phyloP scores from a whole-genome alignment of 2,329 filamentous ascomycete species.

The Botrytis squamosa region DNA sequence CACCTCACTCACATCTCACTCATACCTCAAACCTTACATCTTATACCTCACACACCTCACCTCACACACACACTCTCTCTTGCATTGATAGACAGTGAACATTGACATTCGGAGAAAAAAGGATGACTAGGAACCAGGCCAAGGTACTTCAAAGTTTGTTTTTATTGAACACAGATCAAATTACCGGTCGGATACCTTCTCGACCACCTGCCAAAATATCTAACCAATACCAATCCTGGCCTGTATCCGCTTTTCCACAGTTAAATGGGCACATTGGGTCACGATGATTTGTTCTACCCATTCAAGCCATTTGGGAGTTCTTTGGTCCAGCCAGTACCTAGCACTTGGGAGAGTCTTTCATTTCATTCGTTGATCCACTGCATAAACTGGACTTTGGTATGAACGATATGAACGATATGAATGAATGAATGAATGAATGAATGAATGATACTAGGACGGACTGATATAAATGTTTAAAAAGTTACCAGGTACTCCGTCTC shows the following conservation, averaged over 20 bases:
- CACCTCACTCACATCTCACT: neutral
- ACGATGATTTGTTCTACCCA: conserved; percentile 1
- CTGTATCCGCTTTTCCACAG: neutral
- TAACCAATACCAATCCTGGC: neutral
- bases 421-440: neutral
- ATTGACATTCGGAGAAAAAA: neutral
- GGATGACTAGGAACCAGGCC: neutral
- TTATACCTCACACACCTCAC: neutral
- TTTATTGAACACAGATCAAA: conserved; percentile 16
- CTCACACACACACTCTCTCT: neutral
- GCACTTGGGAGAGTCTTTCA: neutral
- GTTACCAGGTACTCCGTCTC: neutral
- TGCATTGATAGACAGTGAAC: neutral
- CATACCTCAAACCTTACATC: neutral
- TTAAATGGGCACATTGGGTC: neutral
- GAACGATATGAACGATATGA: neutral
- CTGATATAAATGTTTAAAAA: neutral
- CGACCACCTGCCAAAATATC: neutral
- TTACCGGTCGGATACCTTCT: conserved; percentile 14
- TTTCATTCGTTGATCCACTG: conserved; percentile 2
- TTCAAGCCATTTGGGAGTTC: neutral
- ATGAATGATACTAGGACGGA: neutral
- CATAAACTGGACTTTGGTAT: neutral
- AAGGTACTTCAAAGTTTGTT: neutral
- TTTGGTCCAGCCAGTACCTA: neutral